Evolutionary conservation across 2,329 filamentous ascomycete genomes (phyloP).

Genomic region (Didymella segeticola): DNA sequence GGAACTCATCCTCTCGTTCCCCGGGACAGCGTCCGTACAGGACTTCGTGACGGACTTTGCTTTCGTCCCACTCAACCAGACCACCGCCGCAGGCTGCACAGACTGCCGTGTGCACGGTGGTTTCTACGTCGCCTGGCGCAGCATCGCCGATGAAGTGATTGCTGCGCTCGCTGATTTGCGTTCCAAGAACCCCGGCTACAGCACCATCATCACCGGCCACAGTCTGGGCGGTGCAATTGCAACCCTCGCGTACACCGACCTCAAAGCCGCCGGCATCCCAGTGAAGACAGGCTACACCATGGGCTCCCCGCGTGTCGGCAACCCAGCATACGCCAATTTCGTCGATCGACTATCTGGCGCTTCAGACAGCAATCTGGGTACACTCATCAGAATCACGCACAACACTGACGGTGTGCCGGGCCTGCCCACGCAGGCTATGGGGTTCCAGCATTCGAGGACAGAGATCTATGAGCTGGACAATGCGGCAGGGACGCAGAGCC

Average conservation of each 20-base stretch:
- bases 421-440: constrained; percentile 64
- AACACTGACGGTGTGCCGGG: constrained; percentile 69
- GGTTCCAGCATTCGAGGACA: constrained; percentile 69
- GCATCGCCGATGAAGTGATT: constrained; percentile 54
- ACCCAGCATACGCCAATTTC: constrained; percentile 61
- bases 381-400: constrained; percentile 70
- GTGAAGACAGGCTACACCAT: constrained; percentile 23
- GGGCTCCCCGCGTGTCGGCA: constrained; percentile 70
- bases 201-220: constrained; percentile 66
- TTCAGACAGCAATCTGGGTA: constrained; percentile 54
- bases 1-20: constrained; percentile 24
- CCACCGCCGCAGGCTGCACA: constrained; percentile 26
- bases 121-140: constrained; percentile 63
- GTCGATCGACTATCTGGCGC: constrained; percentile 50
- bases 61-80: constrained; percentile 16
- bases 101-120: constrained; percentile 63
- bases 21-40: constrained; percentile 18
- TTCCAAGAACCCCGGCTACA: constrained; percentile 57
- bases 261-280: constrained; percentile 11
- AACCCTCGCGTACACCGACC: constrained; percentile 56
- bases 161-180: constrained; percentile 54
- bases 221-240: constrained; percentile 71
- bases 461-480: constrained; percentile 62
- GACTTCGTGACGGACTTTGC: constrained; percentile 22
- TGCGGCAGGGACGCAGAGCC: constrained; percentile 10